These are phyloP conservation scores for Colletotrichum sp. DNA, from an alignment of 2,329 filamentous ascomycete genomes.

Conservation along the genomic window DNA sequence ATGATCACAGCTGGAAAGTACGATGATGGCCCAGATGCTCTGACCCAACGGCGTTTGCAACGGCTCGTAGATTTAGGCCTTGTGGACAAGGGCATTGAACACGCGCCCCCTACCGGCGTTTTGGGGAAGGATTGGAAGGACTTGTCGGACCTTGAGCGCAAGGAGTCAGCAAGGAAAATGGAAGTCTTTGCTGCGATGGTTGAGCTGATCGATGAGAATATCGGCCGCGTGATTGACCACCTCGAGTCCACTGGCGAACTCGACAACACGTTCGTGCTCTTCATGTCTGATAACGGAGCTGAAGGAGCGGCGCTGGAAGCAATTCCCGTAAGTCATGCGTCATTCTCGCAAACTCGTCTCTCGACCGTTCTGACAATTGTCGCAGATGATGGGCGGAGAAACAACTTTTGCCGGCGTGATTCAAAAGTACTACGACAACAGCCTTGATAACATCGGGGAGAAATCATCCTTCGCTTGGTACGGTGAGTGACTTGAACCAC, in stretches of 20 bases:
- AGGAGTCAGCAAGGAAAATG: constrained; percentile 33
- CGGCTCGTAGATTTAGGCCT: constrained; percentile 46
- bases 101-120: constrained; percentile 13
- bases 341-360: not conserved
- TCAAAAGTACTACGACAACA: constrained; percentile 60
- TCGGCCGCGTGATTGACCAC: constrained; percentile 57
- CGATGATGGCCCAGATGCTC: constrained; percentile 46
- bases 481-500: constrained; percentile 30
- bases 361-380: not conserved
- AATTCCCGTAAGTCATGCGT: not conserved
- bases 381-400: constrained; percentile 3
- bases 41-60: constrained; percentile 48
- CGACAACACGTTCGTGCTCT: constrained; percentile 58
- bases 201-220: constrained; percentile 57
- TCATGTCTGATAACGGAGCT: constrained; percentile 57
- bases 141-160: constrained; percentile 14
- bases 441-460: constrained; percentile 55
- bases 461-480: constrained; percentile 56
- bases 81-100: constrained; percentile 34
- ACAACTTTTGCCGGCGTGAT: constrained; percentile 35
- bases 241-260: constrained; percentile 53
- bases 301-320: constrained; percentile 27
- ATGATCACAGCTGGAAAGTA: constrained; percentile 24
- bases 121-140: constrained; percentile 5
- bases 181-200: constrained; percentile 63